phyloP scores from a whole-genome alignment of 495 filamentous ascomycete species.

The Beverwykella pulmonaria region DNA sequence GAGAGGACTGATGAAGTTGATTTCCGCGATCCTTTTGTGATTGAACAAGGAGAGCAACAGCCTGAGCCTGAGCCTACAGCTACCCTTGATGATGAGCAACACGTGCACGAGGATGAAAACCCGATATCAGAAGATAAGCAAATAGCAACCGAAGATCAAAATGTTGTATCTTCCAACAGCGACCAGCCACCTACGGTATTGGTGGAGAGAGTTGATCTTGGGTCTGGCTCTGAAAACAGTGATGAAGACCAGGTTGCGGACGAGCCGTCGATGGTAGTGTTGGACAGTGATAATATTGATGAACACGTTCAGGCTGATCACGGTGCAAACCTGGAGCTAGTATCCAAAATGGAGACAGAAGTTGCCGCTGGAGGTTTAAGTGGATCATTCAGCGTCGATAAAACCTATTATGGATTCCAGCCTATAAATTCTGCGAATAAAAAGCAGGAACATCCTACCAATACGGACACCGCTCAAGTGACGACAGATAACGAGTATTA shows the following conservation, averaged over 20 bases:
- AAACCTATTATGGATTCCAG: not conserved
- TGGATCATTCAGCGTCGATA: not conserved
- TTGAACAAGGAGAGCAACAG: not conserved
- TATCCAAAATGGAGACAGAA: too few species aligned
- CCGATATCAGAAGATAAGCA: not conserved
- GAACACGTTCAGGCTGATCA: not conserved
- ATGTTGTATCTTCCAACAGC: not conserved
- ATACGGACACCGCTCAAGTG: not conserved
- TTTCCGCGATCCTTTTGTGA: not conserved
- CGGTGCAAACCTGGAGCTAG: too few species aligned
- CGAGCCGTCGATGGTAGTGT: not conserved
- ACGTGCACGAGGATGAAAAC: not conserved
- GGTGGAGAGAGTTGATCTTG: constrained; percentile 37
- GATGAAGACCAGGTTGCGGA: constrained; percentile 11
- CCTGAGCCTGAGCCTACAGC: not conserved
- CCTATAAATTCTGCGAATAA: not conserved
- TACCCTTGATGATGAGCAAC: not conserved
- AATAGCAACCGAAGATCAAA: not conserved
- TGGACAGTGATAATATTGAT: not conserved
- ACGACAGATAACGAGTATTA: not conserved
- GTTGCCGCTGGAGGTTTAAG: not conserved
- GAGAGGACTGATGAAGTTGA: constrained; percentile 8
- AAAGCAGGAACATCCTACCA: not conserved
- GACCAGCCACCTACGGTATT: not conserved
- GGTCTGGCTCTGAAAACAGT: constrained; percentile 24